phyloP scores from a whole-genome alignment of 2,329 filamentous ascomycete species.

The Seiridium unicorne region DNA sequence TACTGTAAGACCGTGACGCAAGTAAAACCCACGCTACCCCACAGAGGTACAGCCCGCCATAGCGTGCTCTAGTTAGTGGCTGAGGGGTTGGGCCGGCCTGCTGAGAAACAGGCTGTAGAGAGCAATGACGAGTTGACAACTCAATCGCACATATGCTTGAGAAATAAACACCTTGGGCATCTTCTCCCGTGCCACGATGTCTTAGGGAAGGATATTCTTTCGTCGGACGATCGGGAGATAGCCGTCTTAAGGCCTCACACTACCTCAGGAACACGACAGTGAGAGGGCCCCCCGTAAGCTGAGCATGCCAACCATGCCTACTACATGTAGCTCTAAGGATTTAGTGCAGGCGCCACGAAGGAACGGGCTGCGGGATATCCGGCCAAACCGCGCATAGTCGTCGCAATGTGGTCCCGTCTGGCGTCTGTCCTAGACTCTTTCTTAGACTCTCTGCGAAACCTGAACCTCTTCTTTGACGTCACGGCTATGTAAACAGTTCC shows the following conservation, averaged over 20 bases:
- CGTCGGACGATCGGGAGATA: too few relatives aligned
- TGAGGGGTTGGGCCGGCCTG: neutral
- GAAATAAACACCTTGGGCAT: too few relatives aligned
- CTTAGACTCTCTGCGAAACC: neutral
- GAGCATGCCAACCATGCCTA: too few relatives aligned
- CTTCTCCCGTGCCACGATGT: too few relatives aligned
- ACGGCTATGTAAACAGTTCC: neutral
- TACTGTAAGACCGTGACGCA: neutral
- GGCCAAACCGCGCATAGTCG: neutral
- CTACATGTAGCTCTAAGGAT: neutral
- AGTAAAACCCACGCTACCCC: conserved; percentile 1
- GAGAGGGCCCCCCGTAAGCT: too few relatives aligned
- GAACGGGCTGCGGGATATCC: neutral
- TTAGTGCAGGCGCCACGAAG: neutral
- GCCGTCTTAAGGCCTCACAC: too few relatives aligned
- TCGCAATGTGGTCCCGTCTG: neutral
- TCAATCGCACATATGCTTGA: neutral
- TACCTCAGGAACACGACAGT: too few relatives aligned
- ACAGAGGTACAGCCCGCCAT: neutral
- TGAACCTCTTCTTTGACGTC: neutral
- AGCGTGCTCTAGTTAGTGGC: neutral
- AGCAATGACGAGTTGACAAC: neutral
- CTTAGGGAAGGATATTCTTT: too few relatives aligned
- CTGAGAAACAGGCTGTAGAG: neutral
- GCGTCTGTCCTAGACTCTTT: neutral